Evolutionary conservation across 345 rosid species (phyloP).

Genomic region (Euphorbia lathyris): DNA sequence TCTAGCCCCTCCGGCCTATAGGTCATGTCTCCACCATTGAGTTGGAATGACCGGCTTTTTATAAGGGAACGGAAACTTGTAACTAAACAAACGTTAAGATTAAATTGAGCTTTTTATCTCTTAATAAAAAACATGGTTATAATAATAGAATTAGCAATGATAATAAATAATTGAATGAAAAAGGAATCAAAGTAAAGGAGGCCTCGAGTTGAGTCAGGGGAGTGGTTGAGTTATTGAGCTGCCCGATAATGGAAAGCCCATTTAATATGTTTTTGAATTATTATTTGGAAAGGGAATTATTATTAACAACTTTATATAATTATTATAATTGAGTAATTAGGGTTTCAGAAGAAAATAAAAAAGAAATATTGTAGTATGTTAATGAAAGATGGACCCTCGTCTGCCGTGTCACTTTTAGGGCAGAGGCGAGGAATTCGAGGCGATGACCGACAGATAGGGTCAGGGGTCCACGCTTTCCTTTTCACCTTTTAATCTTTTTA

Average conservation of each 20-base stretch:
- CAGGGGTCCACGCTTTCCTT: conserved; percentile 44
- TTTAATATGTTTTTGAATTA: conserved; percentile 34
- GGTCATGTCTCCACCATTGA: too few species aligned
- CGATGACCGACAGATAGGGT: conserved; percentile 47
- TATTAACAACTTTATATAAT: too few species aligned
- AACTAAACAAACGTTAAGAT: too few species aligned
- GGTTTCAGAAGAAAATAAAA: conserved; percentile 1
- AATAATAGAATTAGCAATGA: neutral
- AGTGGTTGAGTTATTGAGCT: conserved; percentile 80
- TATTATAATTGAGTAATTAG: neutral
- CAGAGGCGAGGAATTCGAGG: conserved; percentile 47
- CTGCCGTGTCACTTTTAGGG: conserved; percentile 47
- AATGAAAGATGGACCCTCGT: conserved; percentile 40
- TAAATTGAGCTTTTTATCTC: too few species aligned
- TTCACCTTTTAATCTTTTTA: conserved; percentile 17
- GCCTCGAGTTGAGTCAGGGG: conserved; percentile 68
- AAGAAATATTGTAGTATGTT: conserved; percentile 8
- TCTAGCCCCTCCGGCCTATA: too few species aligned
- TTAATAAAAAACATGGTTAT: neutral
- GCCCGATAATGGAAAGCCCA: conserved; percentile 36
- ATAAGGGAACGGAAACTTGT: too few species aligned
- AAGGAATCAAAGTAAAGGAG: conserved; percentile 58
- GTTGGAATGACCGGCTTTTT: too few species aligned
- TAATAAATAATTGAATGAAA: conserved; percentile 48
- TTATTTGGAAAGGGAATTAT: neutral